phyloP scores from a whole-genome alignment of 331 rosid genomes.

The Quercus phellos region DNA sequence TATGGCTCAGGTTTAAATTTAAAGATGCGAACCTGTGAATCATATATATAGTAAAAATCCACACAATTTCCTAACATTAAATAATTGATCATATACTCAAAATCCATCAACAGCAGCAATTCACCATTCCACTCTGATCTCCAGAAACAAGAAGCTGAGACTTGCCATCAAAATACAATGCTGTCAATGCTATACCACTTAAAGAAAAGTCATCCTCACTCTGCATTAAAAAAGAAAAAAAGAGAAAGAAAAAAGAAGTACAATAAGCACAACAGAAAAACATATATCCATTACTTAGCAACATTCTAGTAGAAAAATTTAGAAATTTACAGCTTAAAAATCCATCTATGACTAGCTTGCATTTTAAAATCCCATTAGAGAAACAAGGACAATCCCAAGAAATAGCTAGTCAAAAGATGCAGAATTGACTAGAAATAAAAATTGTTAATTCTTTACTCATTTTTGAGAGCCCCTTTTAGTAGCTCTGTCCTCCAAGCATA shows the following conservation, averaged over 20 bases:
- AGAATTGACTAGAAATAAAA: not conserved
- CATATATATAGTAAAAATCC: slow-evolving; percentile 1
- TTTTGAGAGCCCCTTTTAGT: not conserved
- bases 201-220: slow-evolving; percentile 68
- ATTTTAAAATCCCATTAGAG: not conserved
- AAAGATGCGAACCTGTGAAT: slow-evolving; percentile 67
- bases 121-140: slow-evolving; percentile 84
- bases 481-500: not conserved
- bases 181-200: slow-evolving; percentile 74
- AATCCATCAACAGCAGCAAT: slow-evolving; percentile 10
- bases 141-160: slow-evolving; percentile 73
- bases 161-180: slow-evolving; percentile 48
- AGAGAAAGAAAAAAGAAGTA: not conserved
- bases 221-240: slow-evolving; percentile 35
- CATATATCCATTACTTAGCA: not conserved
- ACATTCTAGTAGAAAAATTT: not conserved
- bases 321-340: not conserved
- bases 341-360: not conserved
- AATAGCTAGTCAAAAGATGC: not conserved
- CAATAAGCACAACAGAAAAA: not conserved
- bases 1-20: slow-evolving; percentile 77
- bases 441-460: not conserved
- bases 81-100: not conserved
- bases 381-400: not conserved
- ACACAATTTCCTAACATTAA: slow-evolving; percentile 2